Conservation (phyloP, 805 yeast species). For the Saturnispora saitoi region DNA sequence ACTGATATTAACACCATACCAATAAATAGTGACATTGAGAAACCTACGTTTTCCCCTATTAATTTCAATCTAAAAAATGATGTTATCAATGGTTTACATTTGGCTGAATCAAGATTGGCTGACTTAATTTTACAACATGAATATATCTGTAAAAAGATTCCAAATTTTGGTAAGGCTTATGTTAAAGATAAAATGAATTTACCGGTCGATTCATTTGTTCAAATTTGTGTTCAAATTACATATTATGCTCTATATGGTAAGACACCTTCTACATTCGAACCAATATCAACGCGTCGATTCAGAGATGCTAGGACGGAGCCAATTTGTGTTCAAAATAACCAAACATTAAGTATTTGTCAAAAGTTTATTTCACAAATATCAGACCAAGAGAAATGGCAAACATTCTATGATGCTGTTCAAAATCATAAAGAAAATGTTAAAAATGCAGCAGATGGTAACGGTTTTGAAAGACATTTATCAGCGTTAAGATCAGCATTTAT, state of each 20-base stretch:
- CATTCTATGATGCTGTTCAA: slow-evolving; percentile 43
- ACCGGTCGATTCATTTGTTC: slow-evolving; percentile 44
- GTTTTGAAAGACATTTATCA: slow-evolving; percentile 66
- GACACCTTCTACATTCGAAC: slow-evolving; percentile 32
- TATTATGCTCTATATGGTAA: slow-evolving; percentile 49
- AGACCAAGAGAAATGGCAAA: slow-evolving; percentile 37
- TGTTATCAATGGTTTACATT: slow-evolving; percentile 39
- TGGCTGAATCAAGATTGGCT: slow-evolving; percentile 50
- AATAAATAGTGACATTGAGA: slow-evolving; percentile 26
- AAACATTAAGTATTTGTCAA: slow-evolving; percentile 46
- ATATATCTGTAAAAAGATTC: slow-evolving; percentile 32
- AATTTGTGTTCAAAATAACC: slow-evolving; percentile 53
- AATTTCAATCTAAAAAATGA: slow-evolving; percentile 37
- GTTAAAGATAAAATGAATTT: slow-evolving; percentile 34
- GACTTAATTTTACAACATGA: slow-evolving; percentile 53
- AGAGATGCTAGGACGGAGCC: slow-evolving; percentile 63
- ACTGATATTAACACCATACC: slow-evolving; percentile 33
- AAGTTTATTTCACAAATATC: slow-evolving; percentile 51
- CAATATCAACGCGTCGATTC: slow-evolving; percentile 60
- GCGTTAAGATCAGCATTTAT: slow-evolving; percentile 52
- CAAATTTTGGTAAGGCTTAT: slow-evolving; percentile 25
- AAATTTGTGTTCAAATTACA: slow-evolving; percentile 44
- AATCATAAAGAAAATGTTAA: slow-evolving; percentile 42
- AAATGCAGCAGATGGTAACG: slow-evolving; percentile 50
- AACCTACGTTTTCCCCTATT: slow-evolving; percentile 29